Evolutionary conservation across 2,329 filamentous ascomycete species (phyloP).

Genomic region (Chaetomiaceae sp.): DNA sequence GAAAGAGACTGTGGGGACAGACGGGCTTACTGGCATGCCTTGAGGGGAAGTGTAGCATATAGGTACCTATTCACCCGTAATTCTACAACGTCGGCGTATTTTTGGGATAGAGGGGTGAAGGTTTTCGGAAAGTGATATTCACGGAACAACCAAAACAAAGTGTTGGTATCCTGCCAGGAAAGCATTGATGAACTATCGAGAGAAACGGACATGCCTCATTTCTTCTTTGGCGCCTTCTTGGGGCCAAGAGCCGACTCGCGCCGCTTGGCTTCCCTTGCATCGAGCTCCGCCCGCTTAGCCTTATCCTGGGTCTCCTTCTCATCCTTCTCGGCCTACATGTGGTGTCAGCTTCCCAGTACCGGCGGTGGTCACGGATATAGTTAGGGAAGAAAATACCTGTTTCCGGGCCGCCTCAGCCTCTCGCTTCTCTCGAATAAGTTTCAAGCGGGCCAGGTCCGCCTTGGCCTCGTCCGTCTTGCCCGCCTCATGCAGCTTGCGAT

Average conservation of each 20-base stretch:
- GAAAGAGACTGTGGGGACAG: constrained; percentile 55
- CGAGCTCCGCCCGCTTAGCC: constrained; percentile 46
- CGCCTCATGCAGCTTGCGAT: constrained; percentile 85
- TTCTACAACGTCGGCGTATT: neutral
- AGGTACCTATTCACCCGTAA: neutral
- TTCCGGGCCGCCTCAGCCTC: constrained; percentile 79
- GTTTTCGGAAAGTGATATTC: neutral
- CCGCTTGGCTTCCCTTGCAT: constrained; percentile 53
- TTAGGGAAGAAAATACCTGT: constrained; percentile 53
- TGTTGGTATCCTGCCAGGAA: no score
- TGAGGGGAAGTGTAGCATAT: neutral
- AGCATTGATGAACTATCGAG: neutral
- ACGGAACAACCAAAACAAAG: neutral
- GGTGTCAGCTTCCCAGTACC: constrained; percentile 21
- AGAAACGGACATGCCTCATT: constrained; percentile 15
- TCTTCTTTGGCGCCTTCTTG: constrained; percentile 43
- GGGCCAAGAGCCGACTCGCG: constrained; percentile 48
- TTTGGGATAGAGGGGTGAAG: neutral
- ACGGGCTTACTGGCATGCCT: constrained; percentile 31
- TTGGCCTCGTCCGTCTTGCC: constrained; percentile 97
- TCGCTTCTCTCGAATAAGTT: constrained; percentile 77
- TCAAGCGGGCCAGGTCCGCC: constrained; percentile 79
- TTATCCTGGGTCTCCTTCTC: constrained; percentile 51
- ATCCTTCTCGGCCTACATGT: constrained; percentile 52
- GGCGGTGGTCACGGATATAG: no score